Conservation (phyloP, 352 stramenopile species). For the Globisporangium barbulae region DNA sequence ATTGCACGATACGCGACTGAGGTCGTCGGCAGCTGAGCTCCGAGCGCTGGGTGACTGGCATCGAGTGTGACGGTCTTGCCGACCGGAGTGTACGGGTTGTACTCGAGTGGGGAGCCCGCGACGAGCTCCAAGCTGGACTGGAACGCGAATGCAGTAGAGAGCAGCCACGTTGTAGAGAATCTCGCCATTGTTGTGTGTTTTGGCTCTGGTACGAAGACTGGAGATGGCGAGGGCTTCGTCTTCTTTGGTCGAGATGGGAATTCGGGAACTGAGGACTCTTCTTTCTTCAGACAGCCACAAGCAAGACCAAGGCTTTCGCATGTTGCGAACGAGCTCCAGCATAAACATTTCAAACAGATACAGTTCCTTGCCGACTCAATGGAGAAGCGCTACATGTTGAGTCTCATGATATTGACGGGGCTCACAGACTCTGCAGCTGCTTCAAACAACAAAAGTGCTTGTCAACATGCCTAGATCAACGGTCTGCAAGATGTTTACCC, state of each 20-base stretch:
- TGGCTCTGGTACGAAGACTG: background rate
- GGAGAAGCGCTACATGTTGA: background rate
- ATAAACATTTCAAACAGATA: background rate
- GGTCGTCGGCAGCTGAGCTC: background rate
- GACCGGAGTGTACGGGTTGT: slow-evolving; percentile 13
- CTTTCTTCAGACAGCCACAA: background rate
- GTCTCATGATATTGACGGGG: no score
- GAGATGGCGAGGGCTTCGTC: background rate
- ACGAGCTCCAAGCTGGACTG: background rate
- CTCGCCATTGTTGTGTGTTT: background rate
- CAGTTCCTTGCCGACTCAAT: background rate
- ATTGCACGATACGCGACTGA: slow-evolving; percentile 11
- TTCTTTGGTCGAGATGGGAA: background rate
- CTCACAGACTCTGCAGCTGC: background rate
- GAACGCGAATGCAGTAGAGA: slow-evolving; percentile 4
- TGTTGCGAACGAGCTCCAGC: background rate
- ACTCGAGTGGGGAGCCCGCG: slow-evolving; percentile 6
- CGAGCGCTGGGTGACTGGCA: slow-evolving; percentile 11
- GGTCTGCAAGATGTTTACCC: background rate
- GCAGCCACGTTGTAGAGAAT: background rate
- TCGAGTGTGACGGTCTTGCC: slow-evolving; percentile 12
- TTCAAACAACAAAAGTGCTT: background rate
- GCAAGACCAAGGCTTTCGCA: background rate
- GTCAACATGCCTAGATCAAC: no score
- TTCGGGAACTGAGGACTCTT: background rate